These are phyloP conservation scores for Phytophthora lateralis DNA, from an alignment of 352 stramenopile species.

Conservation along the genomic window DNA sequence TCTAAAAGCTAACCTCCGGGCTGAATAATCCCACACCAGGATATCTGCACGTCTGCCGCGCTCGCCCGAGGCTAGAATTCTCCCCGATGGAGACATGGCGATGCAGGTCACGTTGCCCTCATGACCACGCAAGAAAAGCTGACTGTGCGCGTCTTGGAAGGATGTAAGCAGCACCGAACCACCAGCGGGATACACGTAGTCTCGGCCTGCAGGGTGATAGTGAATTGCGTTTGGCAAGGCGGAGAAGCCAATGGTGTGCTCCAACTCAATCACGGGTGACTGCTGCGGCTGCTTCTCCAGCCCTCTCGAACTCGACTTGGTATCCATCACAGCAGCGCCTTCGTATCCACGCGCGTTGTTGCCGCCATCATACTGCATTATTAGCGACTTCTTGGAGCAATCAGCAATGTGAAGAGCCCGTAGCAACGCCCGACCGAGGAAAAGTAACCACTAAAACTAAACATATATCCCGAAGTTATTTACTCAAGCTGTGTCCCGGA, in stretches of 20 bases:
- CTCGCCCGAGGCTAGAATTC: conserved; percentile 88
- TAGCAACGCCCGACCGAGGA: conserved; percentile 9
- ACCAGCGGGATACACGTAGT: conserved; percentile 91
- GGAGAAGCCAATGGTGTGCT: conserved; percentile 93
- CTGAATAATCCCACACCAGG: conserved; percentile 89
- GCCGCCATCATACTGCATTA: conserved; percentile 39
- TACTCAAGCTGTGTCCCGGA: conserved; percentile 7
- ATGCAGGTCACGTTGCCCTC: conserved; percentile 82
- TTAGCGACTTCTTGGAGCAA: conserved; percentile 1
- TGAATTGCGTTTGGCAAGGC: conserved; percentile 82
- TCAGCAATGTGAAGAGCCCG: conserved; percentile 6
- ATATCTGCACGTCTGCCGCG: conserved; percentile 82
- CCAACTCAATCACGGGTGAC: conserved; percentile 74
- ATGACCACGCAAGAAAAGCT: conserved; percentile 88
- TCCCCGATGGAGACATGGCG: conserved; percentile 73
- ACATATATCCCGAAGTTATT: conserved; percentile 23
- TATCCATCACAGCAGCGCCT: conserved; percentile 14
- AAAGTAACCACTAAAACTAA: conserved; percentile 28
- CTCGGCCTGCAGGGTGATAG: conserved; percentile 77
- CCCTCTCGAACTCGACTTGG: conserved; percentile 16
- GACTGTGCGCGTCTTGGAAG: conserved; percentile 80
- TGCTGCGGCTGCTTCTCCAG: conserved; percentile 20
- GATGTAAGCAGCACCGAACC: conserved; percentile 83
- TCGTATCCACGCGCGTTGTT: conserved; percentile 30
- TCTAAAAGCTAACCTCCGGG: conserved; percentile 72